Base-by-base conservation (phyloP, 148 eudicot genomes). In the Silene uniflora region DNA sequence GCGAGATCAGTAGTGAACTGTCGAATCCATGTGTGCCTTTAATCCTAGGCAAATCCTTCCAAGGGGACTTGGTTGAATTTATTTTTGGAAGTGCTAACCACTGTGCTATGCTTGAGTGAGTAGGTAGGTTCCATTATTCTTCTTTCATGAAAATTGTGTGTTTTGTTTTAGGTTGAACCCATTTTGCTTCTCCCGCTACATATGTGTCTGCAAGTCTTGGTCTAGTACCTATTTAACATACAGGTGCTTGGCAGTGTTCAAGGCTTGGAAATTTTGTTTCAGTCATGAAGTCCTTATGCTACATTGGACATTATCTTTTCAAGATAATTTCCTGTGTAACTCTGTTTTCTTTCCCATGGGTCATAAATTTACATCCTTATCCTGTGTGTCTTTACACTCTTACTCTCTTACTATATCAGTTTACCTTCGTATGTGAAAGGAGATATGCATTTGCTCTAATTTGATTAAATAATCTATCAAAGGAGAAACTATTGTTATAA, bases 121-220 rank as follows among this genome's bases (percentile, higher is more conserved):
- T 16, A 9, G 13, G 42, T 19, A n/a, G n/a, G n/a, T 17, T 22
- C 27, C 8, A 19, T 76, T 39, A n/a, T 35, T 65, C 3, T 71
- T 12, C 47, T 12, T 44, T 77, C 60, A 64, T 62, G 62, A 64
- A 47, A 25, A 7, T 16, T 67, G 24, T 29, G 54, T 68, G 67
- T 13, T 24, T 42, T 55, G 60, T 11, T 62, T 29, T 70, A 10
- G 42, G 69, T 69, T 59, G 23, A 47, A 66, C 17, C 62, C 47
- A 49, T 21, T 52, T 67, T 55, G 16, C 64, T 25, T 55, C 62
- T 11, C 22, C 17, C 18, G 54, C 21, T 23, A 73, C 24, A 73
- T 32, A 24, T 24, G 44, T 63, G 69, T 39, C 44, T 39, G 44
- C 44, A 13, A 39, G 4, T 42, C 8, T 67, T 39, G 47, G 24